A percentile compares a stretch with the other conserved stretches of the same genome.
phyloP scores from a whole-genome alignment of 2,329 filamentous ascomycete genomes.

The Microsporum canis region DNA sequence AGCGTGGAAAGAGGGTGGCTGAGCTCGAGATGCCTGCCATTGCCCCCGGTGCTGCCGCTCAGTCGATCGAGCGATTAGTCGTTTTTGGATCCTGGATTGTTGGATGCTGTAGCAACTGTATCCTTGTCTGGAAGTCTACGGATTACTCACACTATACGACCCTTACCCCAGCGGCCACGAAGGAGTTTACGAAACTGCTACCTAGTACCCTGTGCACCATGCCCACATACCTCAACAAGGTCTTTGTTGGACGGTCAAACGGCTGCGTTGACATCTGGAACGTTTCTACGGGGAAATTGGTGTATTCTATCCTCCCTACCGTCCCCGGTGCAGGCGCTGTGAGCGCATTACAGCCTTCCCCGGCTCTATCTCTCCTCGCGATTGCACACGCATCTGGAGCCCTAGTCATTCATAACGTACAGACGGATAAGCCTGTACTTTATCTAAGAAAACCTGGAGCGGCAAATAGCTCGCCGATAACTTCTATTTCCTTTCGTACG shows the following conservation, averaged over 20 bases:
- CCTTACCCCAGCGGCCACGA: slow-evolving; percentile 49
- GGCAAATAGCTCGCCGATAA: slow-evolving; percentile 52
- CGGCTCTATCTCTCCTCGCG: slow-evolving; percentile 73
- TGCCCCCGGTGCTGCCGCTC: slow-evolving; percentile 40
- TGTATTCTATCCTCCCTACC: slow-evolving; percentile 79
- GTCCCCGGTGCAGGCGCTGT: slow-evolving; percentile 62
- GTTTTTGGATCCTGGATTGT: slow-evolving; percentile 89
- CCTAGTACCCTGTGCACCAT: slow-evolving; percentile 73
- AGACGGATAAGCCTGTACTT: slow-evolving; percentile 62
- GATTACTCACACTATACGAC: slow-evolving; percentile 86
- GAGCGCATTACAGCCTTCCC: slow-evolving; percentile 75
- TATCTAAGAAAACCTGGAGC: slow-evolving; percentile 53
- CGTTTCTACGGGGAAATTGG: slow-evolving; percentile 75
- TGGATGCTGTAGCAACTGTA: slow-evolving; percentile 59
- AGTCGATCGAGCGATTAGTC: slow-evolving; percentile 65
- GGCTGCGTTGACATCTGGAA: slow-evolving; percentile 97
- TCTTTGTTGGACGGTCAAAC: slow-evolving; percentile 77
- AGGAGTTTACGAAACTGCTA: slow-evolving; percentile 51
- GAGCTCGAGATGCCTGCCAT: slow-evolving; percentile 57
- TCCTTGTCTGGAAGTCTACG: slow-evolving; percentile 81
- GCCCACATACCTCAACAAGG: slow-evolving; percentile 93
- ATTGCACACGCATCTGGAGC: slow-evolving; percentile 76
- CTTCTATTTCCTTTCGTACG: slow-evolving; percentile 78
- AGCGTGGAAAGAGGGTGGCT: slow-evolving; percentile 73
- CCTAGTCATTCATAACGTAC: slow-evolving; percentile 69